Base-by-base conservation (phyloP, 2,329 filamentous ascomycete species). In the Nigrograna mackinnonii region DNA sequence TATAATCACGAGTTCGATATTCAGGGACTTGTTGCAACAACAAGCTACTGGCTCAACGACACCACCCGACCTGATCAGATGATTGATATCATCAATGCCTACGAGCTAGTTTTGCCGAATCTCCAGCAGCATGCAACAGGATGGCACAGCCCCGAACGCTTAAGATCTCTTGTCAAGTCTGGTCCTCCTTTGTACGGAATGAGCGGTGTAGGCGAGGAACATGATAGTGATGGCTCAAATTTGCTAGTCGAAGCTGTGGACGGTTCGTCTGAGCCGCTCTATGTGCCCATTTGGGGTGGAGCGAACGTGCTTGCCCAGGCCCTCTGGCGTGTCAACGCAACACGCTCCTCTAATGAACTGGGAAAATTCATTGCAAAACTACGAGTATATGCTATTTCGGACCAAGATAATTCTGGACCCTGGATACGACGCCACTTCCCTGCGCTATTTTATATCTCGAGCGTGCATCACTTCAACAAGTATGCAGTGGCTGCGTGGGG, bases 371-470 rank as follows among this genome's bases (percentile, higher is more conserved):
- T 68, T 2, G 49, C 61, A 3, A 75, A 73, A 47, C 56, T 81
- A 3, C 67, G 77, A 13, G 69, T 80, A 6, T 81, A 81, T 55
- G 55, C 75, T 31, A 79, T 79, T 41, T 78, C 75, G 11, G 78
- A 79, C 49, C 77, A 79, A 49, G 77, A 79, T 45, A 71, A 80
- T 49, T 70, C 73, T 0, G 76, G 75, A 0, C 52, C 67, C 2
- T 79, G 76, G 76, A 72, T 80, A 33, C 70, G 77, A 5, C 46
- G 57, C 11, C 63, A 60, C 0, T 79, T 66, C 40, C 76, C 77
- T 0, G 67, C 73, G 12, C 50, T 79, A 13, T 74, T 77, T 48
- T 79, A 76, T 55, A 76, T 80, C 32, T 63, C 58, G 31, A 75
- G 72, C 3, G 52, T 78, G 2, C 77, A 79, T 55, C 74, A 63